A percentile compares a stretch with the other conserved stretches of the same genome.
Conservation (phyloP, 192 early-diverging fungal species). For the Coemansia sp. region DNA sequence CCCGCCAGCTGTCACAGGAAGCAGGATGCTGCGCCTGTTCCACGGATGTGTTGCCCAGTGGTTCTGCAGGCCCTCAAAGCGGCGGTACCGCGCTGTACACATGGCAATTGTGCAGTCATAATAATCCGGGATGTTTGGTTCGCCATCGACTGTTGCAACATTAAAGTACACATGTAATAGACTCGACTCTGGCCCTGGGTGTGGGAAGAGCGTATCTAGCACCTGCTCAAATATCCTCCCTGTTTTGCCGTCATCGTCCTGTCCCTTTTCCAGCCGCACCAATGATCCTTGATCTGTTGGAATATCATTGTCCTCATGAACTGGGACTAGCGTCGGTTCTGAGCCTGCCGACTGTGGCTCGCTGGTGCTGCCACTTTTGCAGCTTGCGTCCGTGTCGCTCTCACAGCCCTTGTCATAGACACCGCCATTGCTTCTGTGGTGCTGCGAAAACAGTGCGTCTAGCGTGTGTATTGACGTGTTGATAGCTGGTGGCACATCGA, state of each 20-base stretch:
- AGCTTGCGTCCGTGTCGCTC: background rate
- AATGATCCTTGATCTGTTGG: background rate
- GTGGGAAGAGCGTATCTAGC: slow-evolving; percentile 24
- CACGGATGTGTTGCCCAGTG: slow-evolving; percentile 42
- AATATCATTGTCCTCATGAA: background rate
- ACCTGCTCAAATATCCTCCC: slow-evolving; percentile 18
- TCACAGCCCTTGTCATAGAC: background rate
- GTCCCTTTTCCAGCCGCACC: background rate
- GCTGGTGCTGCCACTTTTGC: background rate
- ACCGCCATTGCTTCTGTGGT: background rate
- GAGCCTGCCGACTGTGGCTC: slow-evolving; percentile 7
- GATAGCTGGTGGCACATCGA: slow-evolving; percentile 16
- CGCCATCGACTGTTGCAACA: slow-evolving; percentile 35
- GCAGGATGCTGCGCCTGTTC: slow-evolving; percentile 32
- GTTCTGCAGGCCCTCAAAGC: slow-evolving; percentile 20
- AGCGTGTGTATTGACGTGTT: slow-evolving; percentile 27
- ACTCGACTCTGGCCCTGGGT: slow-evolving; percentile 8
- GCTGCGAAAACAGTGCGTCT: slow-evolving; percentile 24
- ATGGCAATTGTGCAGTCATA: slow-evolving; percentile 35
- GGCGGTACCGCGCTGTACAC: slow-evolving; percentile 13
- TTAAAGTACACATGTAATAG: slow-evolving; percentile 28
- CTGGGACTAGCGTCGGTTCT: background rate
- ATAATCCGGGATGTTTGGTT: slow-evolving; percentile 17
- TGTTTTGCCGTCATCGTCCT: background rate
- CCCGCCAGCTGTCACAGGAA: slow-evolving; percentile 34